Base-by-base conservation (phyloP, 192 early-diverging fungal species). In the Backusella sp. region DNA sequence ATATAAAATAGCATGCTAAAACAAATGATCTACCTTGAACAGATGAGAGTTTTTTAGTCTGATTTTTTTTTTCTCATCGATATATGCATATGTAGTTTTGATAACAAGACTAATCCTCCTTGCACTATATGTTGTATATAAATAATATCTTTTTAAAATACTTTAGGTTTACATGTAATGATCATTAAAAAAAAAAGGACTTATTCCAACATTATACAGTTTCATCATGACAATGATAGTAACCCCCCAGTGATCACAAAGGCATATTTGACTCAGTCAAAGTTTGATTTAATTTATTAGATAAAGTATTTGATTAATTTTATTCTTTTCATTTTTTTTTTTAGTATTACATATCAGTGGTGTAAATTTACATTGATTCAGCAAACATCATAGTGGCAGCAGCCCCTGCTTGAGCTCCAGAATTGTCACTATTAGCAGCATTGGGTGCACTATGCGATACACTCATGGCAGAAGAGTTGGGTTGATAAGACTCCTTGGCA, bases 361-460 rank as follows among this genome's bases (percentile, higher is more conserved):
- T 19, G 56, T 19, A 19, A 62, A 28, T 62, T 62, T 62, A 62
- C 56, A 62, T 62, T 28, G 56, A 62, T 62, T 62, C 66, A 14
- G 62, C 79, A 76, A 80, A 76, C 59, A 76, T 72, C 17, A 80
- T 32, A 0, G 75, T 36, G 26, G 75, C 75, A 9, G 75, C 75
- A 8, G 75, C 72, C 15, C 76, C 79, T 11, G 34, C 53, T 14
- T 4, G 35, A 26, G 56, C 35, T 6, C 56, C 71, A 52, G 70
- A 26, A 59, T 44, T 46, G 21, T 37, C 26, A 17, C 65, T 66
- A 36, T 6, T 35, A 49, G 42, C 9, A 49, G 15, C 37, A 21
- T 6, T 2, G 19, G 41, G 39, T 39, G 26, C 34, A 53, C 32
- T 28, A 19, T 46, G 32, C 9, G 32, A 66, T 21, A 15, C 44